Conservation (phyloP, 2,329 filamentous ascomycete species). For the Apiospora malaysiana region DNA sequence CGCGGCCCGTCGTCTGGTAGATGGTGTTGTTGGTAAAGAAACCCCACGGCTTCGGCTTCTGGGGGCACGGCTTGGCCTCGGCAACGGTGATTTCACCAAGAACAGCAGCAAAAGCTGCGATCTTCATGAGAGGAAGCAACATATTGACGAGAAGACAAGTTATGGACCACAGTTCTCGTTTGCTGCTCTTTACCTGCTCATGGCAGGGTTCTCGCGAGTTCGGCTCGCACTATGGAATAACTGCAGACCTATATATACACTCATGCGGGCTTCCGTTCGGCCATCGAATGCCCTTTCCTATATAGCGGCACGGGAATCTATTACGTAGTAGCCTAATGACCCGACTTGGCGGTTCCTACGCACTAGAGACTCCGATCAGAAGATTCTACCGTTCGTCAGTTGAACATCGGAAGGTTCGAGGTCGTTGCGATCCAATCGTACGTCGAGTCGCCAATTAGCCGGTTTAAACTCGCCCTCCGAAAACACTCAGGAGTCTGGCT, state of each 20-base stretch:
- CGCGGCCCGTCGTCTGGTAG: slow-evolving; percentile 23
- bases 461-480: not conserved
- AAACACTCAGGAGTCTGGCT: not conserved
- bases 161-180: no score
- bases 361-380: not conserved
- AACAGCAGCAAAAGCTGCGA: not conserved
- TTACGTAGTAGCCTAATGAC: not conserved
- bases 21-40: slow-evolving; percentile 29
- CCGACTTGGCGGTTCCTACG: not conserved
- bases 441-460: not conserved
- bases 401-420: not conserved
- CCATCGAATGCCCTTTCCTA: not conserved
- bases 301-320: not conserved
- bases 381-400: no score
- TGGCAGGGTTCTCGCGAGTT: not conserved
- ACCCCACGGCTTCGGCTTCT: slow-evolving; percentile 24
- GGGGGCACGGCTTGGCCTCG: not conserved
- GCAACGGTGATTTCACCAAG: not conserved
- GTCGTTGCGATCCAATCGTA: not conserved
- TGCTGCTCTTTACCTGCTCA: not conserved
- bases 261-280: not conserved
- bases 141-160: not conserved
- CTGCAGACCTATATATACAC: not conserved
- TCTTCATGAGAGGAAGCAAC: not conserved
- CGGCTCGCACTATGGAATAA: not conserved